Evolutionary conservation across 306 rosid genomes (phyloP), one percentile per base, ranked within the genome.

Genomic region (Vigna radiata): DNA sequence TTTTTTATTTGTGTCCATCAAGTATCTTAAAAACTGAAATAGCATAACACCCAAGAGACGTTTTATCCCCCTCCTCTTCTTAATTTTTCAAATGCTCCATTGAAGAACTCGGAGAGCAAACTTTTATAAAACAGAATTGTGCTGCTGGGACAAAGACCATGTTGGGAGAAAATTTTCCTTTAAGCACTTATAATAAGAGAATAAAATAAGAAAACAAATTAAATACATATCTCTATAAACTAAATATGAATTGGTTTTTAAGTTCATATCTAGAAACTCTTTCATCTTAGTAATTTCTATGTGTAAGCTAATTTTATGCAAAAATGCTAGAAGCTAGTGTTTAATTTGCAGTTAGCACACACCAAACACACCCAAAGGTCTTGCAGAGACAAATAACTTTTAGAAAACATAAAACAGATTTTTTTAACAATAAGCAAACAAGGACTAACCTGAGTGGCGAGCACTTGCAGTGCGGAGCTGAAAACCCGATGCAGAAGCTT

Each of bases 401-500:
- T 49, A 49, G 19, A 49, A 49, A 16, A 49, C 55, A 49, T 8
- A 49, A 13, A 41, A 41, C 46, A 41, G 46, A 9, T 41, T 48
- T 48, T 48, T 15, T 14, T 2, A 53, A 53, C 12, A 18, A 17
- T 53, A 23, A 23, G 4, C n/a, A 56, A 56, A 21, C 33, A 56
- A 56, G 16, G 43, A 50, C 8, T 6, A 77, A 91, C 97, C 97
- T 94, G 98, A 75, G 98, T 94, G 58, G 97, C 91, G 55, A 94
- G 91, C 47, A 94, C 97, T 79, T 94, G 98, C 17, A 91, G 91
- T 0, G 98, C 93, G 3, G 97, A 94, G 59, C 98, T 91, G 66
- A 94, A 94, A 94, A 91, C 89, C 21, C 98, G 92, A 79, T 94
- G 98, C 81, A 91, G 68, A 49, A 91, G 83, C 84, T 94, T 94